A percentile compares a stretch with the other conserved stretches of the same genome.
Evolutionary conservation across 495 filamentous ascomycete genomes (phyloP).

Genomic region (Neurospora tetraspora): DNA sequence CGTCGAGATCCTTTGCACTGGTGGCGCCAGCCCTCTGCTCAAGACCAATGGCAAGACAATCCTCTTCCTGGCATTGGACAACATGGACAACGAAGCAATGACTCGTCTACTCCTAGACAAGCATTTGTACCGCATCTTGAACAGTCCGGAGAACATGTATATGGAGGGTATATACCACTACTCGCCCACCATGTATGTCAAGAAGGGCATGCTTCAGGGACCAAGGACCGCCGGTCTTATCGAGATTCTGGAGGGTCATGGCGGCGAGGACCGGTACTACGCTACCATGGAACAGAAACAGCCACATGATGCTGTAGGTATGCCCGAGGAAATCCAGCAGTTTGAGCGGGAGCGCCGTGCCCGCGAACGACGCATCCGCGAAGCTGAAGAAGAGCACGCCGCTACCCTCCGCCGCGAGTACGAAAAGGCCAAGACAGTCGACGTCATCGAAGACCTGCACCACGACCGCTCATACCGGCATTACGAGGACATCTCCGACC

Average conservation of each 20-base stretch:
- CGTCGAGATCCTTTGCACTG: constrained; percentile 26
- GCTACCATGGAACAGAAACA: constrained; percentile 26
- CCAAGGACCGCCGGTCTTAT: constrained; percentile 9
- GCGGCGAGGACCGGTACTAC: constrained; percentile 31
- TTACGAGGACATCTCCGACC: constrained; percentile 9
- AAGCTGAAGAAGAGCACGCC: constrained; percentile 20
- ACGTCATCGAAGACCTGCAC: constrained; percentile 2
- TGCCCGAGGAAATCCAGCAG: constrained; percentile 27
- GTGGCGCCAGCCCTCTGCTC: constrained; percentile 28
- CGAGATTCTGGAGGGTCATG: constrained; percentile 24
- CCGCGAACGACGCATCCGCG: constrained; percentile 18
- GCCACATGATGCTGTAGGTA: constrained; percentile 27
- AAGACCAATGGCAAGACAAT: constrained; percentile 28
- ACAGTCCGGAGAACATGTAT: constrained; percentile 32
- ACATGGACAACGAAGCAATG: constrained; percentile 26
- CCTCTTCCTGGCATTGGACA: constrained; percentile 34
- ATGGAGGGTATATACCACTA: constrained; percentile 27
- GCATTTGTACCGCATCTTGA: constrained; percentile 26
- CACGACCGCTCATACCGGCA: constrained; percentile 10
- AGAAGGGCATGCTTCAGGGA: constrained; percentile 24
- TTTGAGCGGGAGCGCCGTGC: constrained; percentile 27
- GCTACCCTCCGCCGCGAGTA: constrained; percentile 22
- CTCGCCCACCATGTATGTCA: constrained; percentile 34
- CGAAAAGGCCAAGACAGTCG: constrained; percentile 21
- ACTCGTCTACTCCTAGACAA: constrained; percentile 22